These are phyloP conservation scores for Poterioochromonas sp. DNA, from an alignment of 352 stramenopile species.

Conservation along the genomic window DNA sequence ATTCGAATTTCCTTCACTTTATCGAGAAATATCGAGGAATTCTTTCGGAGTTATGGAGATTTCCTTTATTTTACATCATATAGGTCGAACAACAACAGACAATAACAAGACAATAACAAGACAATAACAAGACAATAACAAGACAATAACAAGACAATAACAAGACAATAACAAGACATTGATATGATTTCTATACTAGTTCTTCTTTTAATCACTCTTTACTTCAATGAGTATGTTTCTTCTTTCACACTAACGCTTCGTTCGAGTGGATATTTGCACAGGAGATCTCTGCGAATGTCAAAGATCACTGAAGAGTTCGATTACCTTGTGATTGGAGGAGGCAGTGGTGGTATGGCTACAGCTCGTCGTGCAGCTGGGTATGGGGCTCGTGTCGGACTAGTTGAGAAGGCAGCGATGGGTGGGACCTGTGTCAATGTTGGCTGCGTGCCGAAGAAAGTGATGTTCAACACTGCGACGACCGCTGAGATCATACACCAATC, in stretches of 20 bases:
- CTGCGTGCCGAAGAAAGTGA: conserved; percentile 97
- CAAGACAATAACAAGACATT: neutral
- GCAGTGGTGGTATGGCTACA: conserved; percentile 70
- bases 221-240: conserved; percentile 8
- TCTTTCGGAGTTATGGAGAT: no score
- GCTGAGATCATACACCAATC: conserved; percentile 55
- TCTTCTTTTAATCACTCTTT: conserved; percentile 12
- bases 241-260: neutral
- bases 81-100: no score
- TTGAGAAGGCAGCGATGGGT: conserved; percentile 71
- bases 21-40: no score
- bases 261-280: conserved; percentile 40
- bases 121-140: no score
- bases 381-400: conserved; percentile 84
- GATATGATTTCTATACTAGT: conserved; percentile 1
- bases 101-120: no score
- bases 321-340: conserved; percentile 49
- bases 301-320: no score
- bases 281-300: conserved; percentile 41
- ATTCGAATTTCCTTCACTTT: no score
- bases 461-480: conserved; percentile 78
- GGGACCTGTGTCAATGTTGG: conserved; percentile 92
- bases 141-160: neutral
- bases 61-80: no score
- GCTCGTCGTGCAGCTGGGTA: conserved; percentile 78